These are phyloP conservation scores for Talaromyces funiculosus DNA, from an alignment of 2,329 filamentous ascomycete species.

Conservation along the genomic window DNA sequence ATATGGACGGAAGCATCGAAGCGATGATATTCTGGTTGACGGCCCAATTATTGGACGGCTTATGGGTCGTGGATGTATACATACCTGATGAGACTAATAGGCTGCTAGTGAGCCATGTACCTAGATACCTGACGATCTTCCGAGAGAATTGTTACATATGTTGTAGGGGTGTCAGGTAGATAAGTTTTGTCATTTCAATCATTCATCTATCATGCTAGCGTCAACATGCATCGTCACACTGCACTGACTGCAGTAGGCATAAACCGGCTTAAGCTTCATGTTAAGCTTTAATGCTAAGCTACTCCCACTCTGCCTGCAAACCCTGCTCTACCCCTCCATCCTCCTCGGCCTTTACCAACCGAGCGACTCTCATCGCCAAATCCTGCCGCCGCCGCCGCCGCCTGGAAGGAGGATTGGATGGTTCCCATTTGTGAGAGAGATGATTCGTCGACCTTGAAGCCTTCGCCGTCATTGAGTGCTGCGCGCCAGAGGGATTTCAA, in stretches of 20 bases:
- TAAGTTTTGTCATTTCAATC: neutral
- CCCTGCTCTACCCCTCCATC: slow-evolving; percentile 8
- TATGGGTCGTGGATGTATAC: neutral
- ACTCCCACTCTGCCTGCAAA: neutral
- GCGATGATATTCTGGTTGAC: neutral
- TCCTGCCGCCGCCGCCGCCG: slow-evolving; percentile 23
- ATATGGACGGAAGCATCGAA: neutral
- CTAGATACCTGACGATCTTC: neutral
- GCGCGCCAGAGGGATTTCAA: slow-evolving; percentile 64
- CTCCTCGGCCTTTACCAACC: slow-evolving; percentile 11
- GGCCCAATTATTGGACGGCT: neutral
- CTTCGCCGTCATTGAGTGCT: slow-evolving; percentile 73
- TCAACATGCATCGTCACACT: neutral
- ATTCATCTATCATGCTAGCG: neutral
- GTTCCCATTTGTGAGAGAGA: slow-evolving; percentile 28
- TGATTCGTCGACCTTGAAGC: slow-evolving; percentile 43
- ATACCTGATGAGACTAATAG: neutral
- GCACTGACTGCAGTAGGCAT: neutral
- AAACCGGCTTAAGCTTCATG: neutral
- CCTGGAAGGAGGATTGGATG: slow-evolving; percentile 23
- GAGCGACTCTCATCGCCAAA: slow-evolving; percentile 28
- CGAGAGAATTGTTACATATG: neutral
- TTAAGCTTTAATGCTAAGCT: neutral
- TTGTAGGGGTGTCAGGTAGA: neutral
- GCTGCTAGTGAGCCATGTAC: neutral